Base-by-base conservation (phyloP, 192 early-diverging fungal genomes). In the Entomortierella beljakovae region DNA sequence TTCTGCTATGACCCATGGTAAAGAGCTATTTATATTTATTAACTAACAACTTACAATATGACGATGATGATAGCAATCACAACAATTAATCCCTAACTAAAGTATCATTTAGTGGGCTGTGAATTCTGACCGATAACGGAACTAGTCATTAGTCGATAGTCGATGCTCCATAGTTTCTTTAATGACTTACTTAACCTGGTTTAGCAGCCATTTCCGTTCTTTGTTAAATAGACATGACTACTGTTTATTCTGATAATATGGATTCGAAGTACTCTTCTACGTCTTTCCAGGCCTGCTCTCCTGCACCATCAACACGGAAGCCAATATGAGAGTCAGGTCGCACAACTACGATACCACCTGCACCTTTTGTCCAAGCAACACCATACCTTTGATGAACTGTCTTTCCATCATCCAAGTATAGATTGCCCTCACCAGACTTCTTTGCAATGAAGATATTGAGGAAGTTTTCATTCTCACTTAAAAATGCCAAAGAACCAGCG, bases 281-380 rank as follows among this genome's bases (percentile, higher is more conserved):
- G 40, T 71, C 70, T 61, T 50, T 57, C 70, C 70, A 71, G 10
- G 70, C 70, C 22, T 62, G 23, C 7, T 57, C 42, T 11, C 43
- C 23, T 22, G 61, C 61, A 11, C 70, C 70, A 22, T 63, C 46
- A 1, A 71, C 70, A n/a, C 61, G 60, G 70, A 49, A 71, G 2
- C 70, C 70, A 49, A 71, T 43, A 40, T 71, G 61, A 2, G 70
- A 71, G 28, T 71, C 70, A 0, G 70, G 70, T 28, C 70, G 59
- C 25, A 71, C 25, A 0, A 71, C 61, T 2, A 62, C 54, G 51
- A 71, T 62, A 6, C 70, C 70, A 37, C 70, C 70, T 10, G 46
- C 11, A 0, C 42, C 54, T 1, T 33, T 32, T 15, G 11, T 34
- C 40, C 58, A 43, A 4, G 31, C n/a, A 51, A 57, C 57, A n/a